These are phyloP conservation scores for Emmonsiellopsis sp. DNA, from an alignment of 2,329 filamentous ascomycete species.

Conservation along the genomic window DNA sequence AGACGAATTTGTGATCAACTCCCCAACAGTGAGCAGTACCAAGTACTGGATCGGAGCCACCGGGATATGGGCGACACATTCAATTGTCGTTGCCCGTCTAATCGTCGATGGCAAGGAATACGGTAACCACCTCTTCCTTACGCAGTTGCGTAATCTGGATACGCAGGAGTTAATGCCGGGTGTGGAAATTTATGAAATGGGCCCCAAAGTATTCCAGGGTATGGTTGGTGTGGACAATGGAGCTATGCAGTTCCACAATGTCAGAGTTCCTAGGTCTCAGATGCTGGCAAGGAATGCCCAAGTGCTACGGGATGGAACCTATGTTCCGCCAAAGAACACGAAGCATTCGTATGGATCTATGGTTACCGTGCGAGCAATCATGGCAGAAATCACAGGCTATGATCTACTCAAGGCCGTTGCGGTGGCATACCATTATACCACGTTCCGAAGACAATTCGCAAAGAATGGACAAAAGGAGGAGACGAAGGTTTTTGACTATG, in stretches of 20 bases:
- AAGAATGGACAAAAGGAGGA: conserved; percentile 8
- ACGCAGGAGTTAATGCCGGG: conserved; percentile 17
- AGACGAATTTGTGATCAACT: conserved; percentile 23
- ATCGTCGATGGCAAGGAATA: conserved; percentile 18
- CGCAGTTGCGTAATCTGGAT: conserved; percentile 20
- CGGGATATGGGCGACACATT: conserved; percentile 20
- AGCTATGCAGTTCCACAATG: conserved; percentile 23
- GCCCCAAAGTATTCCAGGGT: conserved; percentile 17
- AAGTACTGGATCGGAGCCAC: conserved; percentile 25
- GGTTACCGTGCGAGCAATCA: conserved; percentile 22
- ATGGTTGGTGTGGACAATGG: conserved; percentile 21
- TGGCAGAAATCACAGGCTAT: conserved; percentile 19
- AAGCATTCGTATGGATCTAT: conserved; percentile 27
- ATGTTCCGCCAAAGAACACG: conserved; percentile 18
- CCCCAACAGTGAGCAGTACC: conserved; percentile 18
- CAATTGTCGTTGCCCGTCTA: conserved; percentile 21
- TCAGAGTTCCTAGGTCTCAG: conserved; percentile 23
- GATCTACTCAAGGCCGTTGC: conserved; percentile 24
- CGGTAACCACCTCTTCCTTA: conserved; percentile 22
- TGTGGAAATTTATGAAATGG: conserved; percentile 21
- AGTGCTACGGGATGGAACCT: conserved; percentile 21
- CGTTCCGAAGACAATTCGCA: conserved; percentile 12
- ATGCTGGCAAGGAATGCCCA: conserved; percentile 22
- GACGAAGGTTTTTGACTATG: conserved; percentile 15
- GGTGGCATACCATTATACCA: conserved; percentile 24